phyloP scores from a whole-genome alignment of 2,329 filamentous ascomycete species.

The Pseudogymnoascus destructans region DNA sequence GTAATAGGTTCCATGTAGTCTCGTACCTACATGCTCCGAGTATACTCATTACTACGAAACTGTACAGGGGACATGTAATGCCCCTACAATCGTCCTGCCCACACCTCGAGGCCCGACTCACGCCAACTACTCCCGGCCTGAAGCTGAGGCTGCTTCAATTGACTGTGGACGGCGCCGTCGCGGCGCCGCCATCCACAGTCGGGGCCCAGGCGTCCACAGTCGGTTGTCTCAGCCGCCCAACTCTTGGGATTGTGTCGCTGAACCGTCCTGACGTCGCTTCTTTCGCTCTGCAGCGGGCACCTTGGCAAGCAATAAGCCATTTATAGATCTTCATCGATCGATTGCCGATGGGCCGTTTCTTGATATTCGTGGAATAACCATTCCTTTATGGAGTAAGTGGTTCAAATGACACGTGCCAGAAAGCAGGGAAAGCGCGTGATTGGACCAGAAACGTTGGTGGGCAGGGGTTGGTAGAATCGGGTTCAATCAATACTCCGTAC shows the following conservation, averaged over 20 bases:
- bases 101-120: not conserved
- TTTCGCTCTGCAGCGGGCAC: not conserved
- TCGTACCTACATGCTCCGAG: not conserved
- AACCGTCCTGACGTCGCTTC: not conserved
- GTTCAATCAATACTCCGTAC: not conserved
- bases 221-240: not conserved
- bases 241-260: not conserved
- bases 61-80: not conserved
- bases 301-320: not conserved
- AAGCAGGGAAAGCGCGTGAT: not conserved
- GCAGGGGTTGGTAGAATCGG: not conserved
- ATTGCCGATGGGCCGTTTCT: not conserved
- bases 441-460: not conserved
- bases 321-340: not conserved
- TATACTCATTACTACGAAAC: not conserved
- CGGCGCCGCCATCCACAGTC: not conserved
- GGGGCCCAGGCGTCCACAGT: not conserved
- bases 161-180: not conserved
- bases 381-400: not conserved
- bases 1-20: not conserved
- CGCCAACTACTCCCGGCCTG: not conserved
- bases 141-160: not conserved
- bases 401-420: not conserved
- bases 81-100: not conserved
- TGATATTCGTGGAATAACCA: not conserved